A percentile compares a stretch with the other conserved stretches of the same genome.
phyloP scores from a whole-genome alignment of 345 rosid species.

The Firmiana major region DNA sequence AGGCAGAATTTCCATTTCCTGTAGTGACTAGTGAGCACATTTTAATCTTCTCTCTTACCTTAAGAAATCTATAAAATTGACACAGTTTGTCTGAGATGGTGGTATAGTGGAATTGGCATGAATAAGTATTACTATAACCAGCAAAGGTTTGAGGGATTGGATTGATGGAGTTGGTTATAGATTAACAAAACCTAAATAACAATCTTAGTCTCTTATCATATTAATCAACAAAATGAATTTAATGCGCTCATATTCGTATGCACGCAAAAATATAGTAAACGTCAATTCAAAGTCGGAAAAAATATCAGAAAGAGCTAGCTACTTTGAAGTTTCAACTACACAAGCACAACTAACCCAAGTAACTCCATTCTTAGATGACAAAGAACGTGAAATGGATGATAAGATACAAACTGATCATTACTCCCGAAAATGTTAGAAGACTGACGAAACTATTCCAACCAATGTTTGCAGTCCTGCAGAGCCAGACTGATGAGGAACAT shows the following conservation, averaged over 20 bases:
- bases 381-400: background rate
- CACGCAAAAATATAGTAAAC: background rate
- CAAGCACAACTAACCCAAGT: background rate
- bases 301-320: background rate
- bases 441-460: background rate
- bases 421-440: background rate
- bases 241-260: background rate
- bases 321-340: background rate
- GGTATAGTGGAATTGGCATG: background rate
- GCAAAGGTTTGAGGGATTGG: background rate
- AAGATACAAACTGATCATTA: background rate
- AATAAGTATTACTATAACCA: background rate
- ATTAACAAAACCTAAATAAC: no score
- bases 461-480: background rate
- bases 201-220: no score
- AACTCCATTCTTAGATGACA: background rate
- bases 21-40: no score
- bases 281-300: background rate
- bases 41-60: no score
- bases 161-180: background rate
- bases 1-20: no score
- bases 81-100: background rate
- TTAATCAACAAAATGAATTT: background rate
- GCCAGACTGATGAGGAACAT: background rate
- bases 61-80: background rate